Conservation (phyloP, 192 early-diverging fungal species). For the Backusella luteola region DNA sequence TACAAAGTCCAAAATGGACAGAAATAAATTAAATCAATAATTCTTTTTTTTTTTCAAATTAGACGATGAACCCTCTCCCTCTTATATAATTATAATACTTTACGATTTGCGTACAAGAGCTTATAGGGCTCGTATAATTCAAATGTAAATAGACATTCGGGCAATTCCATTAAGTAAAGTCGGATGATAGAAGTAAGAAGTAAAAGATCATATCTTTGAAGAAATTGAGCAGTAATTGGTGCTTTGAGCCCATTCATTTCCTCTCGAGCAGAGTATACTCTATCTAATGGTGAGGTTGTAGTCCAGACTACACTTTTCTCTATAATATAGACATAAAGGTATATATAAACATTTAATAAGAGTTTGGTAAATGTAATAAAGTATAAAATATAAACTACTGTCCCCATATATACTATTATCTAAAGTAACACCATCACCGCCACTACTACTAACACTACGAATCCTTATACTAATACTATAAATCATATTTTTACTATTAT, state of each 20-base stretch:
- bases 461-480: not conserved
- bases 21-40: slow-evolving; percentile 4
- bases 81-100: slow-evolving; percentile 6
- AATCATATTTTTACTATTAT: not conserved
- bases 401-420: not conserved
- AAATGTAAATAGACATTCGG: slow-evolving; percentile 65
- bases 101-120: slow-evolving; percentile 62
- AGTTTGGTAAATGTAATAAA: not conserved
- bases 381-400: not conserved
- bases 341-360: not conserved
- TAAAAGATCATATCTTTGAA: slow-evolving; percentile 58
- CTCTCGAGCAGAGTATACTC: slow-evolving; percentile 62
- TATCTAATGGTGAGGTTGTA: slow-evolving; percentile 49
- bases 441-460: not conserved
- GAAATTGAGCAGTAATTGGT: slow-evolving; percentile 52
- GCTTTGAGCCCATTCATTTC: slow-evolving; percentile 56
- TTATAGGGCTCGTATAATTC: slow-evolving; percentile 72
- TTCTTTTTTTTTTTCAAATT: not conserved
- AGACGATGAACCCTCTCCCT: not conserved
- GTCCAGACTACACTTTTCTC: slow-evolving; percentile 64
- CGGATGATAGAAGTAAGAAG: slow-evolving; percentile 60
- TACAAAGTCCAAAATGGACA: not conserved
- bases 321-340: slow-evolving; percentile 12
- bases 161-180: slow-evolving; percentile 72
- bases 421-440: not conserved